phyloP scores from a whole-genome alignment of 371 early-diverging fungal species.

The Actinomortierella wolfii region DNA sequence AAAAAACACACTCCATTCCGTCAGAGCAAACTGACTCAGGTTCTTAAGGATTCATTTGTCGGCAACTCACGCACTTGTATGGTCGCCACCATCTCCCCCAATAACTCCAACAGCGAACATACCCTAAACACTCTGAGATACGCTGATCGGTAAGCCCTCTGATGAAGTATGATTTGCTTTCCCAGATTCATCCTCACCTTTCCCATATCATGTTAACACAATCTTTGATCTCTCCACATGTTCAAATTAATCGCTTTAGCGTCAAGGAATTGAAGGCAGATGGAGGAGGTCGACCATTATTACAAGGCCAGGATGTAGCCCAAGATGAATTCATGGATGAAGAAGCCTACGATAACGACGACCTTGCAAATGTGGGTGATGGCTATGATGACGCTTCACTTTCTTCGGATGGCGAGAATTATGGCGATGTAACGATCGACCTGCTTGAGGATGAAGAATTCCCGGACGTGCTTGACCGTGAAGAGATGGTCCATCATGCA shows the following conservation, averaged over 20 bases:
- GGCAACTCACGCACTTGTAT: constrained; percentile 97
- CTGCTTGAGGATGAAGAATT: constrained; percentile 53
- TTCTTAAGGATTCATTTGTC: constrained; percentile 97
- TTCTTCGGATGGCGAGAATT: constrained; percentile 28
- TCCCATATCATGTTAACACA: too few relatives aligned
- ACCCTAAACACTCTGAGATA: constrained; percentile 98
- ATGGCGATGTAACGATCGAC: constrained; percentile 32
- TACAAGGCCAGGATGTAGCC: constrained; percentile 5
- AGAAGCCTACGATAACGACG: constrained; percentile 51
- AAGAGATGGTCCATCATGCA: constrained; percentile 29
- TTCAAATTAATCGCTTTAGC: constrained; percentile 44
- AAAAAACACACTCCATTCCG: constrained; percentile 96
- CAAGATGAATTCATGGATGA: constrained; percentile 11
- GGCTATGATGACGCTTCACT: constrained; percentile 47
- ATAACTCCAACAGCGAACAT: constrained; percentile 92
- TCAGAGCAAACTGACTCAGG: constrained; percentile 97
- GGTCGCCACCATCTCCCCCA: constrained; percentile 97
- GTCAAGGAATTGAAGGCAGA: constrained; percentile 89
- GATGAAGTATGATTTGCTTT: not conserved
- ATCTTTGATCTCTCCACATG: too few relatives aligned
- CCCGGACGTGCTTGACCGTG: constrained; percentile 36
- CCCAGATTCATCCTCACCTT: not conserved
- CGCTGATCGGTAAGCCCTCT: constrained; percentile 79
- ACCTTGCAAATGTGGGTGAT: constrained; percentile 57
- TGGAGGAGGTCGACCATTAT: constrained; percentile 19